A percentile compares a stretch with the other conserved stretches of the same genome.
These are phyloP conservation scores for Stagonosporopsis cucurbitacearum DNA, from an alignment of 2,329 filamentous ascomycete species.

Conservation along the genomic window DNA sequence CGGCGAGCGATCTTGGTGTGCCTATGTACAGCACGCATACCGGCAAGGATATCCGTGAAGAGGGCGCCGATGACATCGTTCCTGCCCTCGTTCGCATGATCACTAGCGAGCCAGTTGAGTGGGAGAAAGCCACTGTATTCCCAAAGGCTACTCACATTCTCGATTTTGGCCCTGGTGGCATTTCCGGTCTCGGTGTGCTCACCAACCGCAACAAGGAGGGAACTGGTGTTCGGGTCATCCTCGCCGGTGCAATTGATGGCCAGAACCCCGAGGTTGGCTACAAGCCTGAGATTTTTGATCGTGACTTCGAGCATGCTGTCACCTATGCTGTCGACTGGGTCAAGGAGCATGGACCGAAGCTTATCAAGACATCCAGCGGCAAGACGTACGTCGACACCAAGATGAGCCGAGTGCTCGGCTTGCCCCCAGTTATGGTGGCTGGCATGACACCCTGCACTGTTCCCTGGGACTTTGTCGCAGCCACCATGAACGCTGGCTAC, in stretches of 20 bases:
- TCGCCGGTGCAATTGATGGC: constrained; percentile 91
- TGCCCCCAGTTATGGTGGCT: constrained; percentile 57
- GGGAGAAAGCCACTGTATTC: constrained; percentile 94
- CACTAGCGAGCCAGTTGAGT: constrained; percentile 90
- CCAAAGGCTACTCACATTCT: constrained; percentile 89
- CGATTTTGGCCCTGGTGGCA: constrained; percentile 95
- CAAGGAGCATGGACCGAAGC: constrained; percentile 90
- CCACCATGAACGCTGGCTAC: constrained; percentile 61
- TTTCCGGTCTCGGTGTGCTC: constrained; percentile 92
- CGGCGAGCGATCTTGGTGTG: constrained; percentile 75
- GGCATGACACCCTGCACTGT: constrained; percentile 59
- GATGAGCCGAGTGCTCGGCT: constrained; percentile 55
- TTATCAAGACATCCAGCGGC: constrained; percentile 87
- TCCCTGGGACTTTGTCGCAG: constrained; percentile 59
- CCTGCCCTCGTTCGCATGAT: constrained; percentile 90
- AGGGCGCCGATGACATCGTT: constrained; percentile 75
- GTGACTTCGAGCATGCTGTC: constrained; percentile 92
- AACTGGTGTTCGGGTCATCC: constrained; percentile 93
- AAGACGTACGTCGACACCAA: constrained; percentile 95
- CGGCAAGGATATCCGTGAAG: constrained; percentile 80
- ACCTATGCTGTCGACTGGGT: constrained; percentile 98
- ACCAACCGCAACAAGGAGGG: constrained; percentile 99
- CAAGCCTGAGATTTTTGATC: constrained; percentile 96
- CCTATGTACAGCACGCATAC: constrained; percentile 82
- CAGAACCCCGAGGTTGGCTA: constrained; percentile 92